Evolutionary conservation across 108 stramenopile genomes (phyloP).

Genomic region (Heterococcus sp.): DNA sequence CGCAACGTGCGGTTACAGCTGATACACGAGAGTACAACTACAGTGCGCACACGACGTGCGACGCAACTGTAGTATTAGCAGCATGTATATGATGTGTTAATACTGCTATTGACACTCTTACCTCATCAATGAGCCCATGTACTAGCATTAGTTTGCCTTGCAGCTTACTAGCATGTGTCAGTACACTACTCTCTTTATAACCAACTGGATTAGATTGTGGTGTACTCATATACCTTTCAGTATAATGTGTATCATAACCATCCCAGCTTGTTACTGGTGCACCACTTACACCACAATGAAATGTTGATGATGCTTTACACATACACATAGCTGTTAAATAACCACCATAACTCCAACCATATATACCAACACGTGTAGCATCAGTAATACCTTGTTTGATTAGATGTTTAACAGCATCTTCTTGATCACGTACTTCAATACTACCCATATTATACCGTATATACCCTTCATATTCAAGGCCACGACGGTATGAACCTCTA

Average conservation of each 20-base stretch:
- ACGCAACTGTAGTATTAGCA: no score
- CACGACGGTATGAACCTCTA: conserved; percentile 78
- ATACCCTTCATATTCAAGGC: conserved; percentile 76
- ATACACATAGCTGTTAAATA: conserved; percentile 85
- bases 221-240: conserved; percentile 87
- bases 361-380: conserved; percentile 74
- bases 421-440: conserved; percentile 86
- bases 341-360: conserved; percentile 94
- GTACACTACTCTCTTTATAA: conserved; percentile 55
- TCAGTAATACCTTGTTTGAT: conserved; percentile 69
- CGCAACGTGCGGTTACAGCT: no score
- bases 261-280: conserved; percentile 93
- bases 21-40: no score
- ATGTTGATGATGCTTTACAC: conserved; percentile 74
- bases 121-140: conserved; percentile 92
- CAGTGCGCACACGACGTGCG: no score
- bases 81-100: no score
- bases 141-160: conserved; percentile 76
- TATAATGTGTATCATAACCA: conserved; percentile 93
- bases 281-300: conserved; percentile 78
- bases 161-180: conserved; percentile 64
- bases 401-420: conserved; percentile 70
- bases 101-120: no score
- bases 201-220: conserved; percentile 71
- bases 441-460: conserved; percentile 69